Evolutionary conservation across 495 filamentous ascomycete genomes (phyloP).

Genomic region (Neurospora sublineolata): DNA sequence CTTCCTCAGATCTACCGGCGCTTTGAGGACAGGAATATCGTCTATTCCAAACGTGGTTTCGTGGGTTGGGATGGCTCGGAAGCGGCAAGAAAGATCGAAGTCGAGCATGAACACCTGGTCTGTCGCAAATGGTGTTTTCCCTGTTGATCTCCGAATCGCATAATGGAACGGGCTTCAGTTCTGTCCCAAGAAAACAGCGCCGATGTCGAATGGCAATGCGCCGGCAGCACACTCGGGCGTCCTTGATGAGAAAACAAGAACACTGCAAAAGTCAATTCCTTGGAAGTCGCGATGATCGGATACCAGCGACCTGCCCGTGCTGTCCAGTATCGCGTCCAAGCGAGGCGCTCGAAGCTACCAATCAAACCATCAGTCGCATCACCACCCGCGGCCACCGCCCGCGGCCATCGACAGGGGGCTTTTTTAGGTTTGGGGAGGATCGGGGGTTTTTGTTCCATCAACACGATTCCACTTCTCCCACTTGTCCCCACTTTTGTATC

Average conservation of each 20-base stretch:
- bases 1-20: not conserved
- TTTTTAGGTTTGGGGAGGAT: not conserved
- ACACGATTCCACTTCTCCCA: not conserved
- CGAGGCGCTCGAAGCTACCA: not conserved
- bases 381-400: not conserved
- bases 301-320: not conserved
- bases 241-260: not conserved
- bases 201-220: not conserved
- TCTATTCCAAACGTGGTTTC: not conserved
- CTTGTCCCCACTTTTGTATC: not conserved
- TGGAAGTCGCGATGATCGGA: not conserved
- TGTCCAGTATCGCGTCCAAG: not conserved
- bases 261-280: not conserved
- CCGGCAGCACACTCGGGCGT: not conserved
- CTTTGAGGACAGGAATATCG: not conserved
- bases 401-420: not conserved
- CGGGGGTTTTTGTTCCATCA: not conserved
- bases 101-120: not conserved
- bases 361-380: not conserved
- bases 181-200: not conserved
- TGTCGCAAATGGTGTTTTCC: not conserved
- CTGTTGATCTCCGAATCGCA: not conserved
- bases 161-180: not conserved
- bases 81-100: not conserved
- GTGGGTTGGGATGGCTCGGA: not conserved